Percentiles rank a stretch among this genome's conserved stretches.
These are phyloP conservation scores for Hyphopichia wangnamkhiaoensis DNA, from an alignment of 1,139 yeast species.

Conservation along the genomic window DNA sequence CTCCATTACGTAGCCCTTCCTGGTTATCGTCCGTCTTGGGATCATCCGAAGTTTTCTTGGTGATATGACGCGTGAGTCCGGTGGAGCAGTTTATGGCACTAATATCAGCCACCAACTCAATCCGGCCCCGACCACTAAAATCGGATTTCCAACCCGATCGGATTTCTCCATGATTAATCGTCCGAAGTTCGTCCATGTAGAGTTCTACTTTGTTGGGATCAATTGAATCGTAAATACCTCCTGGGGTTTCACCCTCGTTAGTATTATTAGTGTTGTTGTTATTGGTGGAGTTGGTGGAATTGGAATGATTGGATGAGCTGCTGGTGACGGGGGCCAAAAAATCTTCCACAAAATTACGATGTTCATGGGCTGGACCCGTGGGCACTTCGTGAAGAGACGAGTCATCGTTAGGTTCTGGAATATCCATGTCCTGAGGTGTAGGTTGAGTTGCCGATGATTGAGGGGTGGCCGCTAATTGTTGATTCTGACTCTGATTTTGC, in stretches of 20 bases:
- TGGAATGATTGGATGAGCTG: no score
- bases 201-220: slow-evolving; percentile 1
- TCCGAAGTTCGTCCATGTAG: slow-evolving; percentile 70
- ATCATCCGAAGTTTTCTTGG: slow-evolving; percentile 29
- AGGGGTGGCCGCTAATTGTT: no score
- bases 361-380: slow-evolving; percentile 27
- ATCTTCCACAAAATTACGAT: slow-evolving; percentile 32
- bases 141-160: slow-evolving; percentile 96
- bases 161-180: slow-evolving; percentile 75
- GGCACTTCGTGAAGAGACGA: slow-evolving; percentile 4
- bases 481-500: background rate
- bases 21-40: slow-evolving; percentile 25
- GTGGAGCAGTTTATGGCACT: slow-evolving; percentile 58
- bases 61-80: slow-evolving; percentile 41
- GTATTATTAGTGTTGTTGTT: background rate
- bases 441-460: no score
- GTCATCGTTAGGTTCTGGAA: slow-evolving; percentile 11
- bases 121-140: slow-evolving; percentile 69
- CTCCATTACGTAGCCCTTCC: slow-evolving; percentile 40
- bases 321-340: slow-evolving; percentile 15
- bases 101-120: slow-evolving; percentile 75
- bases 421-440: slow-evolving; percentile 11
- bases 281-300: background rate
- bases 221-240: background rate
- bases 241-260: background rate